Evolutionary conservation across 2,329 filamentous ascomycete genomes (phyloP), one percentile per base, ranked within the genome.

Genomic region (Ophiostoma himal-ulmi): DNA sequence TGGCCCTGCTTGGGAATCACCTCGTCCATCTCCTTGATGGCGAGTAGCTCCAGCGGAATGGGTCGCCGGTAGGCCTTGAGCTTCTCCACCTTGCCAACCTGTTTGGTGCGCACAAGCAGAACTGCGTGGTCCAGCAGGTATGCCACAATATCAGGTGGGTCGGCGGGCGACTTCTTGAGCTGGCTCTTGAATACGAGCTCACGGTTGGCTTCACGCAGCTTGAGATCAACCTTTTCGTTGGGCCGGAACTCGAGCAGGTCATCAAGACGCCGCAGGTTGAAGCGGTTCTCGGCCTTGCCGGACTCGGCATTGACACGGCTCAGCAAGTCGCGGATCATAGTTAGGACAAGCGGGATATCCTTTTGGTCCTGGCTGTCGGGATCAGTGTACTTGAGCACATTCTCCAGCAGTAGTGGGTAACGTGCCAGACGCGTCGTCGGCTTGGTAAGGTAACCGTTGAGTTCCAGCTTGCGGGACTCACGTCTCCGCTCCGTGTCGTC

Each of bases 101-200:
- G 90, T 82, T 98, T 99, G 74, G 94, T 90, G 69, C 94, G 88
- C 74, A 97, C 95, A 57, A 99, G 85, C 48, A 99, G 84, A 69
- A 99, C 90, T 3, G 95, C 94, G 78, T 99, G 95, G 77, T 99
- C 95, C 77, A 99, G 97, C 34, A 99, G 85, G 82, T 96, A 99
- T 20, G 93, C 94, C 26, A 93, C 95, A 64, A 99, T 94, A 76
- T 98, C 94, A 0, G 91, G 88, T 66, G 88, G 90, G 78, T 97
- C 94, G 0, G 92, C 94, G 0, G 94, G 91, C 5, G 89, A 88
- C 82, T 98, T 98, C 83, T 97, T 98, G 79, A 99, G 86, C 73
- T 89, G 89, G 76, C 93, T 94, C 83, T 98, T 99, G 81, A 94
- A 97, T 73, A 99, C 88, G 75, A 99, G 84, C 79, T 97, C 93